These are phyloP conservation scores for Coemansia aciculifera DNA, from an alignment of 192 early-diverging fungal species.

Conservation along the genomic window DNA sequence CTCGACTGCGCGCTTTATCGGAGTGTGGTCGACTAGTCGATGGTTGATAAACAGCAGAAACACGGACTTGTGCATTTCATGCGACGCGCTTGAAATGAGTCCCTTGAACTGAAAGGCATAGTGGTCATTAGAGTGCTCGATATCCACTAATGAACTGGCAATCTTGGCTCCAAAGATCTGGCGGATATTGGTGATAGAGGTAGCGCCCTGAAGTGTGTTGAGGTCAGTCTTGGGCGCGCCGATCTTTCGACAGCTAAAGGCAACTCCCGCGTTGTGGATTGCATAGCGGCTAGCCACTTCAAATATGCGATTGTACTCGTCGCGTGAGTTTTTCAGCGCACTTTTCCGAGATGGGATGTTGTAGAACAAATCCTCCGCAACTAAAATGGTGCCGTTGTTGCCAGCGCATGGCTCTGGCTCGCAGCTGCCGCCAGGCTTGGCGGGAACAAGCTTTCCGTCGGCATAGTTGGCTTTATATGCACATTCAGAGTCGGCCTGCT, in stretches of 20 bases:
- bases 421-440: slow-evolving; percentile 67
- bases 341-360: slow-evolving; percentile 84
- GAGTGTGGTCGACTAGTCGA: slow-evolving; percentile 71
- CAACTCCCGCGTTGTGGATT: slow-evolving; percentile 82
- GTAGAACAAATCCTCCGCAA: slow-evolving; percentile 94
- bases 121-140: slow-evolving; percentile 56
- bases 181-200: slow-evolving; percentile 75
- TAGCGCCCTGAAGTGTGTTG: slow-evolving; percentile 63
- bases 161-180: slow-evolving; percentile 81
- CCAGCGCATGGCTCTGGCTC: slow-evolving; percentile 94
- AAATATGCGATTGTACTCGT: slow-evolving; percentile 89
- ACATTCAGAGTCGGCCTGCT: slow-evolving; percentile 71
- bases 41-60: slow-evolving; percentile 96
- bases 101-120: slow-evolving; percentile 70
- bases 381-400: slow-evolving; percentile 92
- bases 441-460: slow-evolving; percentile 81
- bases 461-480: slow-evolving; percentile 80
- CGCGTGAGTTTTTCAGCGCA: slow-evolving; percentile 79
- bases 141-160: slow-evolving; percentile 72
- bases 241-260: slow-evolving; percentile 92
- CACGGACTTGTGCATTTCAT: slow-evolving; percentile 77
- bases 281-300: slow-evolving; percentile 92
- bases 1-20: slow-evolving; percentile 83
- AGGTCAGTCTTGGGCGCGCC: slow-evolving; percentile 73
- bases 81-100: slow-evolving; percentile 87